Evolutionary conservation across 768 basidiomycete genomes (phyloP).

Genomic region (Mycena olivaceomarginata): DNA sequence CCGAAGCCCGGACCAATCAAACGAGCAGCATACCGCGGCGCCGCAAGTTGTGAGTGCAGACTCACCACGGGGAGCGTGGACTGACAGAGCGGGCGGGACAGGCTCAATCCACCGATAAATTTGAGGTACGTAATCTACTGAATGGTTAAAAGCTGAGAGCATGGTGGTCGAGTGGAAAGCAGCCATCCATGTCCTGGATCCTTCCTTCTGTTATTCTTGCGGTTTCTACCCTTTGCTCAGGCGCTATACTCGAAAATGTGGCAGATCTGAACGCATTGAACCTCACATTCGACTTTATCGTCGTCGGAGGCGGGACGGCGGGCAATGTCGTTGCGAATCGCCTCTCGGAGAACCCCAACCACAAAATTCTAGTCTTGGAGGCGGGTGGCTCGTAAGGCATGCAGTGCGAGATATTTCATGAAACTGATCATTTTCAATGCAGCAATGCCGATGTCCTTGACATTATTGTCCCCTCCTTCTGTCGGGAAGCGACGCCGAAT

Average conservation of each 20-base stretch:
- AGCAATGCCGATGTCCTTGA: conserved; percentile 12
- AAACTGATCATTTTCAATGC: background rate
- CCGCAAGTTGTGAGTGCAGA: too few species aligned
- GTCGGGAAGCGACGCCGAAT: conserved; percentile 17
- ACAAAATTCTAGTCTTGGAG: conserved; percentile 56
- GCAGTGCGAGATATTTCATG: background rate
- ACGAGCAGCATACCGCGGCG: too few species aligned
- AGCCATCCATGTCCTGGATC: background rate
- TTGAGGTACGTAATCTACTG: background rate
- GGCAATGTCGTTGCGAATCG: background rate
- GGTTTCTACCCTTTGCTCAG: background rate
- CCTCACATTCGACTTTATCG: conserved; percentile 24
- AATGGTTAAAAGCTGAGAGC: background rate
- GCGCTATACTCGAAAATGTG: background rate
- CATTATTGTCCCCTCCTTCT: conserved; percentile 30
- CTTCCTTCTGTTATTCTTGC: background rate
- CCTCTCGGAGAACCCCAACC: conserved; percentile 12
- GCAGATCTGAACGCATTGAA: background rate
- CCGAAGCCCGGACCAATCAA: too few species aligned
- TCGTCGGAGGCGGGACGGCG: background rate
- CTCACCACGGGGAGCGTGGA: too few species aligned
- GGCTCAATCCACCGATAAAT: background rate
- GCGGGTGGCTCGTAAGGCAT: conserved; percentile 50
- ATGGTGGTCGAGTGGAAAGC: background rate
- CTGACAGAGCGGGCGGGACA: too few species aligned